Evolutionary conservation across 179 eudicot genomes (phyloP).

Genomic region (Beta lomatogona): DNA sequence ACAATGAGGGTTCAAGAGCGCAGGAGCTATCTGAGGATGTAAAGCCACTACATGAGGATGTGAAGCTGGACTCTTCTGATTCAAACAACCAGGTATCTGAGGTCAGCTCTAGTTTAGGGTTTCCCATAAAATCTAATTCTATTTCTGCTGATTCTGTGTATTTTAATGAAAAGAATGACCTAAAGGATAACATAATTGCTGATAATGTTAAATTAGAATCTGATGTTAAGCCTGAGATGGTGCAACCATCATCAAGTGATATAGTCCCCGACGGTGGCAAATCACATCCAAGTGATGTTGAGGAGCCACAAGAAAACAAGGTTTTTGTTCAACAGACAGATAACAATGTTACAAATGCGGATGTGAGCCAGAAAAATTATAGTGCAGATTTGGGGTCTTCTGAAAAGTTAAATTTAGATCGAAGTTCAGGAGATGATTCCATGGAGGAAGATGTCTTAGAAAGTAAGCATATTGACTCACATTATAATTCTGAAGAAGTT

Average conservation of each 20-base stretch:
- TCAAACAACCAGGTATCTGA: constrained; percentile 87
- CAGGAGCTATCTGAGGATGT: constrained; percentile 41
- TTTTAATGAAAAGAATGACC: constrained; percentile 76
- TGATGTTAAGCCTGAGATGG: constrained; percentile 86
- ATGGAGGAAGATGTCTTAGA: constrained; percentile 82
- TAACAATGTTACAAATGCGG: constrained; percentile 45
- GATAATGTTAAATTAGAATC: constrained; percentile 93
- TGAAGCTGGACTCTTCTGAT: constrained; percentile 49
- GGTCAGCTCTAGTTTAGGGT: constrained; percentile 86
- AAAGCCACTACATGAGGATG: constrained; percentile 50
- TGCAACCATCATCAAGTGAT: constrained; percentile 67
- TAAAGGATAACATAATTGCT: constrained; percentile 84
- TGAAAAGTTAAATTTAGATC: constrained; percentile 78
- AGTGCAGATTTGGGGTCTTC: constrained; percentile 63
- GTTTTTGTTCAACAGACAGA: constrained; percentile 52
- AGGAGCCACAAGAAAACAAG: constrained; percentile 56
- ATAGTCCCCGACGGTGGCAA: constrained; percentile 57
- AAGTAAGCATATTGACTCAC: constrained; percentile 67
- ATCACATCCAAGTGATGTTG: constrained; percentile 73
- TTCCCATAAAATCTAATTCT: constrained; percentile 84
- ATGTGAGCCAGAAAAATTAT: constrained; percentile 57
- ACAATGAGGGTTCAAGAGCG: constrained; percentile 23
- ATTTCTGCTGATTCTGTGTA: constrained; percentile 80
- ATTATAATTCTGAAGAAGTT: constrained; percentile 40
- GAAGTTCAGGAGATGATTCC: constrained; percentile 87